Base-by-base conservation (phyloP, 2,329 filamentous ascomycete species). In the Phoma sp. region DNA sequence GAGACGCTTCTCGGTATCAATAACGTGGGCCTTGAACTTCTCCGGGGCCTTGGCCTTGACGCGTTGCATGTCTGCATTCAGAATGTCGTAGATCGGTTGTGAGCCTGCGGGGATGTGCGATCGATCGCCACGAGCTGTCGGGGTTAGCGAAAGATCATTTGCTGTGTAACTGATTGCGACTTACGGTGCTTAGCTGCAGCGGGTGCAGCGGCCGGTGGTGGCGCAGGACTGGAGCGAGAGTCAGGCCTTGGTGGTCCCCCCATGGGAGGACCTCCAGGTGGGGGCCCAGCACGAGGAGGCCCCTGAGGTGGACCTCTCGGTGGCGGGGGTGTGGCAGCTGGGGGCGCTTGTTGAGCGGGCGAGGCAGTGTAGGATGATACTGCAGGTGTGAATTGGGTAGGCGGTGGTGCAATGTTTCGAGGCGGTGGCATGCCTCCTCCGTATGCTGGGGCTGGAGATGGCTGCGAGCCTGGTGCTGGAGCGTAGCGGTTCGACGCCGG, bases 1-100 rank as follows among this genome's bases (percentile, higher is more conserved):
- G 54, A 99, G 83, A 23, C 95, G 87, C 78, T 96, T 96, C 74
- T 96, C 91, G 2, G 93, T 95, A 73, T 98, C 95, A 67, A 92
- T 90, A 17, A 99, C 92, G 73, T 98, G 93, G 12, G 87, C 84
- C 59, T 91, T 88, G 78, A 95, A 97, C 14, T 88, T 87, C n/a
- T 88, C 81, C 15, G 95, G 95, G 0, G 95, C 95, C 64, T 91
- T 89, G 26, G 87, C 79, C 55, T 93, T 93, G 49, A 99, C 90
- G 28, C 92, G 90, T 66, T 93, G 88, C 86, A 98, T 92, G 65
- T 98, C 93, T 26, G 84, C 83, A 47, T 81, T 88, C 40, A 99
- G 83, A 30, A 96, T 85, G 46, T 96, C 90, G 47, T 90, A 92
- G 64, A 99, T 82, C 42, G 86, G 87, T 71, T 89, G 87, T 12